Evolutionary conservation across 306 rosid species (phyloP), one percentile per base, ranked within the genome.

Genomic region (Albizia julibrissin): DNA sequence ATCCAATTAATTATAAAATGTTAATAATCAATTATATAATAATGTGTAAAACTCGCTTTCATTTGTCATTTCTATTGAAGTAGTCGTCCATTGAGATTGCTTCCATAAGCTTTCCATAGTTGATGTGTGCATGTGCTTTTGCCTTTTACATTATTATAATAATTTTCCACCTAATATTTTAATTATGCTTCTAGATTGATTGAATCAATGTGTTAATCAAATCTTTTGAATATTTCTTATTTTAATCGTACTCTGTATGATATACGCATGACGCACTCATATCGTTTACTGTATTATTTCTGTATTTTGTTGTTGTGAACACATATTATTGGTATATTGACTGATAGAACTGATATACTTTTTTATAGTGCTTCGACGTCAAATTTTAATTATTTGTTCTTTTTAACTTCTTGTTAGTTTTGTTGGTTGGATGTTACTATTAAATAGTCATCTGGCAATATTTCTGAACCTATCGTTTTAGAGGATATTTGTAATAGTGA

Each of bases 231-330:
- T 22, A 12, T 43, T 24, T 24, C 7, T 43, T 22, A 71, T 71
- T 44, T 71, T 71, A 24, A 13, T 71, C 39, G 8, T 69, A 13
- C 54, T 71, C 19, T 13, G 37, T 71, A 71, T 71, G 54, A 71
- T 71, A 71, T 71, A 71, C 75, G 75, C 75, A 24, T 71, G 75
- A 71, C 75, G 75, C 75, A 43, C 75, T 71, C 75, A 43, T 71
- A 5, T 44, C n/a, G 29, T 71, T 44, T 71, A 26, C 56, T 12
- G 4, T 21, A 56, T 56, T 71, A 24, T 43, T 42, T n/a, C 37
- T 21, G 21, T 42, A 42, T 22, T 22, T 43, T 40, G 40, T 10
- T 61, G 49, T 69, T n/a, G 19, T n/a, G 15, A 15, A 21, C 31
- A 11, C n/a, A 54, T n/a, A 54, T 10, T 26, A 69, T 39, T 40